These are phyloP conservation scores for Penicillium manginii DNA, from an alignment of 495 filamentous ascomycete species.

Conservation along the genomic window DNA sequence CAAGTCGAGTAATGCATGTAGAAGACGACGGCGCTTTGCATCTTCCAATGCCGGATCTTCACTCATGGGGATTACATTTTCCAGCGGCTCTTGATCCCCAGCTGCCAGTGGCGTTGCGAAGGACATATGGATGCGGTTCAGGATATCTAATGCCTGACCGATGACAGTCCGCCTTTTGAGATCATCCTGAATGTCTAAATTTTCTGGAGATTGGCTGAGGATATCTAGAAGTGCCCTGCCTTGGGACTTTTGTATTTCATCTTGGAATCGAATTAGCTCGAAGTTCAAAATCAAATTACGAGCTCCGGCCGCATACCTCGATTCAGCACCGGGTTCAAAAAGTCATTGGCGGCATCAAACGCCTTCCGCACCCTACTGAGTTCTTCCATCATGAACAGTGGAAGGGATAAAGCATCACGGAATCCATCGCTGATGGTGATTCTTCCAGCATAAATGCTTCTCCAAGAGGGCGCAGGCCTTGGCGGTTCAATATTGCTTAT, in stretches of 20 bases:
- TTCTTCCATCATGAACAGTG: conserved; percentile 35
- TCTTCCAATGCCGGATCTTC: conserved; percentile 43
- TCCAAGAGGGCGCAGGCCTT: not conserved
- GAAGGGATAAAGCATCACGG: not conserved
- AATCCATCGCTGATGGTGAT: not conserved
- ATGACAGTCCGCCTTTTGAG: conserved; percentile 34
- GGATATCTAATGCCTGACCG: conserved; percentile 40
- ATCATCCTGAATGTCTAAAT: conserved; percentile 10
- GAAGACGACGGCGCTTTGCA: conserved; percentile 48
- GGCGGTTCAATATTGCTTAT: not conserved
- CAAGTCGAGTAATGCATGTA: conserved; percentile 56
- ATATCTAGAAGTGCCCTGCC: conserved; percentile 46
- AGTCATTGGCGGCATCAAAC: conserved; percentile 43
- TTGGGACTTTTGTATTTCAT: conserved; percentile 40
- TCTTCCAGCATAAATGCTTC: not conserved
- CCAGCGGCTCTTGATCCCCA: conserved; percentile 17
- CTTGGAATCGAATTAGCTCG: conserved; percentile 41
- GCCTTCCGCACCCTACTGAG: conserved; percentile 25
- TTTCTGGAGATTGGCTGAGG: conserved; percentile 17
- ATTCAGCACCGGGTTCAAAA: conserved; percentile 47
- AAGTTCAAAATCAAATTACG: conserved; percentile 1
- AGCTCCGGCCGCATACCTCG: conserved; percentile 43
- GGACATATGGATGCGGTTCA: conserved; percentile 41
- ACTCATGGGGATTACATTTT: not conserved
- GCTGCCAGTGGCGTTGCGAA: conserved; percentile 38